A percentile compares a stretch with the other conserved stretches of the same genome.
These are phyloP conservation scores for Papilionanthe hybrid DNA, from an alignment of 116 monocot species.

Conservation along the genomic window DNA sequence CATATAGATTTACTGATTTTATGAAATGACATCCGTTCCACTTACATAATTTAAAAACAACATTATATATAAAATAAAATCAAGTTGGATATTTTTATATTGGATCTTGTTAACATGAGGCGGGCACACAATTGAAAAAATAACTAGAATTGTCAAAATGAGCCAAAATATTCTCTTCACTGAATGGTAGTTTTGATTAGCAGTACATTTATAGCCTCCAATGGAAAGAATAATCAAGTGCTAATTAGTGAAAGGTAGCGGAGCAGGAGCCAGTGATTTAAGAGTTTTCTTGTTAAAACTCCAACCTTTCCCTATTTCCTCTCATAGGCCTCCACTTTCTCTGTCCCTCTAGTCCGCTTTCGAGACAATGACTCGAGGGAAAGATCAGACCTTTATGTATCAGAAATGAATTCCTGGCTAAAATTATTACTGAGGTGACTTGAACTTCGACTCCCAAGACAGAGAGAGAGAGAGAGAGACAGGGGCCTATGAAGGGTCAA, in stretches of 20 bases:
- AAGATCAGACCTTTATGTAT: slow-evolving; percentile 42
- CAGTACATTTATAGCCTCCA: too few relatives aligned
- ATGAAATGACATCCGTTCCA: too few relatives aligned
- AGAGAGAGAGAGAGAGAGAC: not conserved
- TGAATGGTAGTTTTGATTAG: too few relatives aligned
- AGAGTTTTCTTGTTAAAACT: slow-evolving; percentile 26
- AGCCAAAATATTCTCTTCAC: too few relatives aligned
- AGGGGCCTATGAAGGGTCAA: slow-evolving; percentile 20
- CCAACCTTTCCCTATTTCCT: slow-evolving; percentile 15
- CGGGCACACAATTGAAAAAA: too few relatives aligned
- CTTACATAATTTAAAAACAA: too few relatives aligned
- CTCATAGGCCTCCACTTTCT: slow-evolving; percentile 7
- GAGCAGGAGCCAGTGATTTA: slow-evolving; percentile 45
- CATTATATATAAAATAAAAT: too few relatives aligned
- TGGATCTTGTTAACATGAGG: too few relatives aligned
- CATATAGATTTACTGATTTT: too few relatives aligned
- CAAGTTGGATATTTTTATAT: too few relatives aligned
- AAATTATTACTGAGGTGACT: slow-evolving; percentile 33
- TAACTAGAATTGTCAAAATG: too few relatives aligned
- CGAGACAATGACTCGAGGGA: slow-evolving; percentile 30
- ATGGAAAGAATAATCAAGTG: too few relatives aligned
- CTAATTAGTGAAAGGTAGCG: slow-evolving; percentile 5
- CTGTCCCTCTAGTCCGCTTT: slow-evolving; percentile 17
- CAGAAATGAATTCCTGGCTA: slow-evolving; percentile 31
- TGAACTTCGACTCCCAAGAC: slow-evolving; percentile 8